phyloP scores from a whole-genome alignment of 78 protist genomes.

The Creolimax fragrantissima region DNA sequence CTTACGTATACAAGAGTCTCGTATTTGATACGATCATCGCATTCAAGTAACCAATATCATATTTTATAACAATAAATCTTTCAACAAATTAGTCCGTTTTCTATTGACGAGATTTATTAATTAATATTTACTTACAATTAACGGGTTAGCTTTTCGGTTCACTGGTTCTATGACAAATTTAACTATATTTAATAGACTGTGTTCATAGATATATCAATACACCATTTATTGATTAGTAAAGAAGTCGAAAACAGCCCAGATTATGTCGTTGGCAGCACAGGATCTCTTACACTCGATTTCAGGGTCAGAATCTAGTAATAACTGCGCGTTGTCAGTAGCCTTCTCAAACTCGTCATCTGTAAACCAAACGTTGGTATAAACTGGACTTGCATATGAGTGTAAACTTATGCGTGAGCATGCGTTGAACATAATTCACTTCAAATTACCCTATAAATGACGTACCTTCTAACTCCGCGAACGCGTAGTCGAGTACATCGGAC shows the following conservation, averaged over 20 bases:
- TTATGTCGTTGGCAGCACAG: not conserved
- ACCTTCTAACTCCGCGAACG: not conserved
- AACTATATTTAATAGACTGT: too few relatives aligned
- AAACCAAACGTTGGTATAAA: not conserved
- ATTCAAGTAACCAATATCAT: too few relatives aligned
- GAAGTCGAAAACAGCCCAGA: not conserved
- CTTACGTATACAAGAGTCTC: too few relatives aligned
- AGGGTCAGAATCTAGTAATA: not conserved
- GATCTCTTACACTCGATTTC: not conserved
- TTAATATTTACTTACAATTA: too few relatives aligned
- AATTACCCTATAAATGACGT: not conserved
- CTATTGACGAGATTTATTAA: too few relatives aligned
- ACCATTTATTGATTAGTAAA: not conserved
- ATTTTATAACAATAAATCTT: too few relatives aligned
- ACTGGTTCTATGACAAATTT: too few relatives aligned
- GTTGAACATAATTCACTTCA: not conserved
- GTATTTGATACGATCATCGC: too few relatives aligned
- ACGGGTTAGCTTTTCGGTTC: too few relatives aligned
- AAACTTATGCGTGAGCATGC: not conserved
- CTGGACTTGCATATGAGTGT: not conserved
- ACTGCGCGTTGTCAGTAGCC: not conserved
- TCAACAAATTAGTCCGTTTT: too few relatives aligned
- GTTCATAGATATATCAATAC: too few relatives aligned
- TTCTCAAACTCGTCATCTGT: slow-evolving; percentile 5
- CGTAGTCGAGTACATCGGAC: slow-evolving; percentile 20